Evolutionary conservation across 2,329 filamentous ascomycete species (phyloP).

Genomic region (Trichoderma atroviride): DNA sequence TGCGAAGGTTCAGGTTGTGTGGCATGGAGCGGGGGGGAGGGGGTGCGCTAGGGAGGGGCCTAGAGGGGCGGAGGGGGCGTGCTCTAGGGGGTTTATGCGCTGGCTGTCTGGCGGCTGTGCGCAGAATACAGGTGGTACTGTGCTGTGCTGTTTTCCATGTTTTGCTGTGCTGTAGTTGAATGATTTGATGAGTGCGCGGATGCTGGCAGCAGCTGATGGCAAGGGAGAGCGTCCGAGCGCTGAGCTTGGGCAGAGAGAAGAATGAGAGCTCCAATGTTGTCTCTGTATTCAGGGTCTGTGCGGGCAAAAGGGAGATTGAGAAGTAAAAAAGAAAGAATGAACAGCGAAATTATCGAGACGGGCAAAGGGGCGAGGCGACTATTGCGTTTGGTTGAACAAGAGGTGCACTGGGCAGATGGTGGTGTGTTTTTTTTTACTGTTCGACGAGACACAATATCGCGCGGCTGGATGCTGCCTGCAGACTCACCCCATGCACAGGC

Average conservation of each 20-base stretch:
- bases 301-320: neutral
- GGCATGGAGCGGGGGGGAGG: constrained; percentile 4
- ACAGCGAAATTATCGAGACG: neutral
- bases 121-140: constrained; percentile 1
- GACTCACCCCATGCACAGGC: neutral
- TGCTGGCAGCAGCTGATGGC: neutral
- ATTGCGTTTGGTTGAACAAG: neutral
- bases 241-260: neutral
- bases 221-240: neutral
- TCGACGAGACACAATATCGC: constrained; percentile 17
- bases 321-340: neutral
- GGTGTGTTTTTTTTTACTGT: constrained; percentile 15
- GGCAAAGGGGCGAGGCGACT: neutral
- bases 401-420: constrained; percentile 19
- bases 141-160: neutral
- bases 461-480: constrained; percentile 11
- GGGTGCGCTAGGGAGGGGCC: constrained; percentile 11
- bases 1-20: constrained; percentile 18
- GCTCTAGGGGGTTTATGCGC: constrained; percentile 18
- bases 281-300: neutral
- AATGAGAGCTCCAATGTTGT: neutral
- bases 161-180: neutral
- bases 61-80: constrained; percentile 3
- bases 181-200: neutral
- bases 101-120: constrained; percentile 19